Base-by-base conservation (phyloP, 352 stramenopile species). In the Pythium oligandrum region DNA sequence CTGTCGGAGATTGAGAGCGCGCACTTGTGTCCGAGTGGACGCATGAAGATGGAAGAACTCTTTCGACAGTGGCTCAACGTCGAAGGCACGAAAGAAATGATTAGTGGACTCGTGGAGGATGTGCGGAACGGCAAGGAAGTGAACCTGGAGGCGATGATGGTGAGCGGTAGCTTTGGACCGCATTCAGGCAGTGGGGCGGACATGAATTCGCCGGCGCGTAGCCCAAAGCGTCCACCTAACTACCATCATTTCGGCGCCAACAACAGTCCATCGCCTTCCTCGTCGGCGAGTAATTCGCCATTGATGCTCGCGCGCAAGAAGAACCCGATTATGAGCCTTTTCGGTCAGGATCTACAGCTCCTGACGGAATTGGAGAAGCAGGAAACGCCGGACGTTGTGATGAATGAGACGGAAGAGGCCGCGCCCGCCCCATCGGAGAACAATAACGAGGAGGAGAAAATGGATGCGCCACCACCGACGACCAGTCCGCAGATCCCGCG, bases 1-100 rank as follows among this genome's bases (percentile, higher is more conserved):
- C 68, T 92, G 59, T 88, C 82, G 42, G 82, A 92, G 66, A 90
- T 92, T 54, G 82, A 92, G 60, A 88, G 68, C 53, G 78, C 82
- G 46, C 78, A 91, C 43, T 40, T 89, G 62, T 94, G 78, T 48
- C 79, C 79, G 3, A 88, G 78, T 12, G 83, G 75, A 3, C 75
- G 83, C 50, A 79, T 89, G 69, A 94, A 94, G 67, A 91, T 94
- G 83, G 83, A 94, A 60, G 81, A 94, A 53, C 69, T 94, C 3
- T 94, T 92, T 54, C 78, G 81, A 33, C 79, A 90, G 60, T 94
- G 82, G 81, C 78, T 94, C n/a, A 91, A 86, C 49, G 72, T 90
- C 26, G 83, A 94, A 44, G 74, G 78, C 49, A 92, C 83, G 36
- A 86, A 89, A 57, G 80, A 90, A 52, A 85, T 92, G 75, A 94